A percentile compares a stretch with the other conserved stretches of the same genome.
Evolutionary conservation across 352 stramenopile genomes (phyloP).

Genomic region (Globisporangium nagaii): DNA sequence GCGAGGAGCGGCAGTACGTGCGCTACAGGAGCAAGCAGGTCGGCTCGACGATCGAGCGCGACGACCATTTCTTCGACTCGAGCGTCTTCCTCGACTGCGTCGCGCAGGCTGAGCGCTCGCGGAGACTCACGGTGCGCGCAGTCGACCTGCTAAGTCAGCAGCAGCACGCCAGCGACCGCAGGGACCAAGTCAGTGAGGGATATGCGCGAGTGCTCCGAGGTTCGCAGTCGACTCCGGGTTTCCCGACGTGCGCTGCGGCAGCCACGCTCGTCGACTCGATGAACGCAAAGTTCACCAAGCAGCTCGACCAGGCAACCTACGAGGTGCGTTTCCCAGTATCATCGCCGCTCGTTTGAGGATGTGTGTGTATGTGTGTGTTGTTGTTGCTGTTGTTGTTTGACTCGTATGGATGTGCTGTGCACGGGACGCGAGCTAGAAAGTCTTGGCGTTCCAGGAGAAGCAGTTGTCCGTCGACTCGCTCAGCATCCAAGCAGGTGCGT

Average conservation of each 20-base stretch:
- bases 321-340: constrained; percentile 17
- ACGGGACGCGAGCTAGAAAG: constrained; percentile 20
- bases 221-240: constrained; percentile 11
- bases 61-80: constrained; percentile 64
- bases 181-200: no score
- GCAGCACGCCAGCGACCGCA: not conserved
- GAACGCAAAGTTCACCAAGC: constrained; percentile 34
- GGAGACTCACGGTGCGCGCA: constrained; percentile 45
- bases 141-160: constrained; percentile 33
- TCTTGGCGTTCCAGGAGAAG: constrained; percentile 38
- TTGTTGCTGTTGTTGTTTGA: not conserved
- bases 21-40: constrained; percentile 55
- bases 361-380: not conserved
- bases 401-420: no score
- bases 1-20: constrained; percentile 65
- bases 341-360: not conserved
- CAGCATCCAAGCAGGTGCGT: constrained; percentile 31
- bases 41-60: constrained; percentile 40
- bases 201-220: not conserved
- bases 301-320: constrained; percentile 24
- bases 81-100: constrained; percentile 61
- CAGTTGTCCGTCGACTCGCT: constrained; percentile 24
- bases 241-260: constrained; percentile 17
- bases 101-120: constrained; percentile 59
- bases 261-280: constrained; percentile 21